These are phyloP conservation scores for Schrenkiella parvula DNA, from an alignment of 345 rosid species.

Conservation along the genomic window DNA sequence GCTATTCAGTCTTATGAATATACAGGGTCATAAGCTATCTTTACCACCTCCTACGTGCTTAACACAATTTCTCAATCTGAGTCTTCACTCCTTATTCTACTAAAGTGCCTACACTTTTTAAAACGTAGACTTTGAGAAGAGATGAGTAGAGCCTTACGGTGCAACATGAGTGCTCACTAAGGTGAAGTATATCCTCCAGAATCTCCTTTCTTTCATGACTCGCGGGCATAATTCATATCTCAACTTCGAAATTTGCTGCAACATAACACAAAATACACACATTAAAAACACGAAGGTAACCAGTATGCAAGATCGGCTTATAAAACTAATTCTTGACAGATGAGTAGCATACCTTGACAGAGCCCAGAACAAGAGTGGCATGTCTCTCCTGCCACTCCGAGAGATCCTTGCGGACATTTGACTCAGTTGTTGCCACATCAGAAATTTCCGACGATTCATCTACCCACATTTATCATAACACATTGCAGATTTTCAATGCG, in stretches of 20 bases:
- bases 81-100: neutral
- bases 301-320: neutral
- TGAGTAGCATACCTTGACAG: constrained; percentile 60
- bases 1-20: neutral
- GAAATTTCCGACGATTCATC: constrained; percentile 38
- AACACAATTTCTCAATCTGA: neutral
- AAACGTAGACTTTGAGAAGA: neutral
- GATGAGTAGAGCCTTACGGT: constrained; percentile 47
- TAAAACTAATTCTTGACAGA: neutral
- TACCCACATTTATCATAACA: neutral
- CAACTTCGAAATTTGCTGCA: constrained; percentile 77
- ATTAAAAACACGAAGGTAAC: neutral
- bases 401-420: constrained; percentile 89
- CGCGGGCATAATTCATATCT: constrained; percentile 93
- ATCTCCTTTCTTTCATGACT: constrained; percentile 81
- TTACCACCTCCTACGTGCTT: neutral
- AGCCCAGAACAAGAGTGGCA: constrained; percentile 84
- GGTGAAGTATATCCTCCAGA: constrained; percentile 93
- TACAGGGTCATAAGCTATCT: neutral
- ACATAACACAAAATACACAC: constrained; percentile 1
- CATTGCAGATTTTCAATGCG: neutral
- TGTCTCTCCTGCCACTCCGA: constrained; percentile 96
- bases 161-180: constrained; percentile 89
- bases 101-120: neutral
- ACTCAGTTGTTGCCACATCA: constrained; percentile 37